Conservation (phyloP, 352 stramenopile species). For the Globisporangium heterothallicum region DNA sequence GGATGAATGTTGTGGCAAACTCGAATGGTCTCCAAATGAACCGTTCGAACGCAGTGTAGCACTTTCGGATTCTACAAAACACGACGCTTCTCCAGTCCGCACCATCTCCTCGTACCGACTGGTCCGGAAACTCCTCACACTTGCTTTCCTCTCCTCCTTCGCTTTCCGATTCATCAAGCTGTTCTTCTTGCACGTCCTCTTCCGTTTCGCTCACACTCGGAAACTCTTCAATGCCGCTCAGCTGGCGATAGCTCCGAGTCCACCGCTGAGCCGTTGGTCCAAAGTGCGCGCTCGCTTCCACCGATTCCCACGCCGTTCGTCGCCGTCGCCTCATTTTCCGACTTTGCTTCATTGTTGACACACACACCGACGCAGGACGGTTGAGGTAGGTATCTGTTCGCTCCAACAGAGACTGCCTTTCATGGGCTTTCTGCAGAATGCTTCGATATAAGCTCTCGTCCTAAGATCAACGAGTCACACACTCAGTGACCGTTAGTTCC, state of each 20-base stretch:
- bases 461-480: neutral
- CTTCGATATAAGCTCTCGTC: neutral
- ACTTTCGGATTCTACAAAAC: slow-evolving; percentile 10
- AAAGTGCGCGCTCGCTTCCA: slow-evolving; percentile 55
- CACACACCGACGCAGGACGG: slow-evolving; percentile 53
- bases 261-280: slow-evolving; percentile 50
- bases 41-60: slow-evolving; percentile 30
- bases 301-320: slow-evolving; percentile 51
- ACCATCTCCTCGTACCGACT: neutral
- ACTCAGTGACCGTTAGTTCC: neutral
- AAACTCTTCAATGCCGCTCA: slow-evolving; percentile 60
- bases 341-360: slow-evolving; percentile 37
- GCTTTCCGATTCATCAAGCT: slow-evolving; percentile 9
- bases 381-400: slow-evolving; percentile 43
- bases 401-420: slow-evolving; percentile 51
- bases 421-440: slow-evolving; percentile 14
- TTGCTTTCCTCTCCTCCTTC: slow-evolving; percentile 10
- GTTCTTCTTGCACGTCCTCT: slow-evolving; percentile 3
- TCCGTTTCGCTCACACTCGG: slow-evolving; percentile 21
- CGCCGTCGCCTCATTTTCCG: slow-evolving; percentile 30
- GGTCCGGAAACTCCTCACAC: neutral
- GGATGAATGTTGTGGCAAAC: slow-evolving; percentile 57
- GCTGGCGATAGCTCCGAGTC: slow-evolving; percentile 58
- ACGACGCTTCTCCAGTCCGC: neutral
- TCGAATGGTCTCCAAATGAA: slow-evolving; percentile 73